Base-by-base conservation (phyloP, 257 asterid genomes). In the Przewalskia tangutica region DNA sequence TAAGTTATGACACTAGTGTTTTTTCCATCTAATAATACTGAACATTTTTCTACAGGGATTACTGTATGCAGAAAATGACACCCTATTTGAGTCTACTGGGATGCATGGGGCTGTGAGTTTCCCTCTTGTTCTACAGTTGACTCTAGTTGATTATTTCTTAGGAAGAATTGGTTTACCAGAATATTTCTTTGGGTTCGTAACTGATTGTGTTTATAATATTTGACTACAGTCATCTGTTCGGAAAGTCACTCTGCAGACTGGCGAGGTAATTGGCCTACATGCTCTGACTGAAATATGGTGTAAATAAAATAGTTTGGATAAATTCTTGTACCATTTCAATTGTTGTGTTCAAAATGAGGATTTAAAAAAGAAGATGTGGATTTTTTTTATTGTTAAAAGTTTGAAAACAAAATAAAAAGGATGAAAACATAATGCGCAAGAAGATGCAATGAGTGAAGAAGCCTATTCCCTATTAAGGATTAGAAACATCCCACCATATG, bases 201-300 rank as follows among this genome's bases (percentile, higher is more conserved):
- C 84, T 87, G 62, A 71, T 14, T 18, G 59, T 84, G 44, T 77
- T 81, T 82, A 77, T 59, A 55, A 65, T 90, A 64, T 73, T 62
- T 65, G 51, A 85, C 53, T 90, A 86, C 98, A 96, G 98, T 96
- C 99, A 84, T 96, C 99, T 70, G 93, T 94, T 85, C 92, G 98
- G 63, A 92, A 88, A 87, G 98, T 96, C 54, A 87, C 91, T 88
- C 93, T 96, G 83, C 82, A 36, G 85, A 91, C 97, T 34, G 99
- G 98, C 81, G 87, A 92, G 99, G 98, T 96, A 86, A 78, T 68
- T 60, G 48, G 17, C 59, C 50, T 68, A 64, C 59, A 64, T 80
- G 8, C 77, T 64, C 11, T 17, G 32, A 14, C 7, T 62, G 63
- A 40, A 68, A 63, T 51, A 11, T 32, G 17, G 32, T 50, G 65